Evolutionary conservation across 116 monocot species (phyloP), one percentile per base, ranked within the genome.

Genomic region (Iris pallida): DNA sequence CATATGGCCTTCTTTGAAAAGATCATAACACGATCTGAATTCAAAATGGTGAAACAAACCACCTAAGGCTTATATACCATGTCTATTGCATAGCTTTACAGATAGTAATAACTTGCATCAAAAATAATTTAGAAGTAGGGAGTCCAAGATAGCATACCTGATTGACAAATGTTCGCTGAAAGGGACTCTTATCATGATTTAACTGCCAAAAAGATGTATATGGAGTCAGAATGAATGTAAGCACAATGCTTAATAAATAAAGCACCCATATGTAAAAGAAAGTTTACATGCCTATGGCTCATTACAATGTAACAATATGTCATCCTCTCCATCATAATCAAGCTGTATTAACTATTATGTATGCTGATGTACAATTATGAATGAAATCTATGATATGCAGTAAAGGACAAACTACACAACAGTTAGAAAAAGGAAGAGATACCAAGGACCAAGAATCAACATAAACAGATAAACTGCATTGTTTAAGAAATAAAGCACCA

Each of bases 121-220:
- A 18, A 45, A 0, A 63, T 30, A 47, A 49, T 42, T 47, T 16
- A 42, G 6, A 53, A 7, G n/a, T 61, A 3, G 41, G 60, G 19
- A 11, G 20, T 6, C 52, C 2, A n/a, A 41, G 18, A 63, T 5
- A 20, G 53, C 64, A 45, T 74, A 86, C 97, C 97, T 98, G 97
- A 63, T 93, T 92, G 45, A 88, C 97, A 79, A 98, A 98, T 76
- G 87, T 93, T 59, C 88, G 76, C 68, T 98, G 97, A 76, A 98
- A 98, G 42, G 97, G 97, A 78, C 97, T 98, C 71, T 88, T 98
- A 64, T 98, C 97, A 47, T 80, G 77, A 83, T 98, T 98, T 76
- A 98, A 72, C 97, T 98, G 92, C 46, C 57, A 72, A 57, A 80
- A 72, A 19, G 10, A 30, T 48, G 57, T 57, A 66, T 75, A 40